These are phyloP conservation scores for Pythium diclinum DNA, from an alignment of 352 stramenopile genomes.

Conservation along the genomic window DNA sequence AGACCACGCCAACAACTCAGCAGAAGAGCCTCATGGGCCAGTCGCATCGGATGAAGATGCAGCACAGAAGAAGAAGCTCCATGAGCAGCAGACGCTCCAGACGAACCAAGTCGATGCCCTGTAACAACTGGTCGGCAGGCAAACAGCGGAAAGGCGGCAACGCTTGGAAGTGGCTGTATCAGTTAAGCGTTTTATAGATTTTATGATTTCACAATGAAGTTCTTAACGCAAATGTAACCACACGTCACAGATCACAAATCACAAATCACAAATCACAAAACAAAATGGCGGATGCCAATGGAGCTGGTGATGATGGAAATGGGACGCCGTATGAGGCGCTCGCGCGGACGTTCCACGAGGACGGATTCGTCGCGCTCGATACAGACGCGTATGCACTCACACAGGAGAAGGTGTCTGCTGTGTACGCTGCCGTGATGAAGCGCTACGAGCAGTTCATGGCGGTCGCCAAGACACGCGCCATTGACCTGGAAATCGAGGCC, in stretches of 20 bases:
- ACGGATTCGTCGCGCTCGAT: slow-evolving; percentile 48
- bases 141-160: not conserved
- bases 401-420: not conserved
- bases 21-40: not conserved
- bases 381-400: not conserved
- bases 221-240: not conserved
- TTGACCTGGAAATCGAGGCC: slow-evolving; percentile 18
- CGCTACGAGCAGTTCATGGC: slow-evolving; percentile 41
- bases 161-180: slow-evolving; percentile 2
- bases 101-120: not conserved
- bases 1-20: not conserved
- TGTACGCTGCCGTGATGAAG: slow-evolving; percentile 24
- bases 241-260: not conserved
- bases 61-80: not conserved
- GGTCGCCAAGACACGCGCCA: slow-evolving; percentile 28
- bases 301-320: not conserved
- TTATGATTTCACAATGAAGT: not conserved
- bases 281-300: not conserved
- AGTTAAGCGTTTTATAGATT: not conserved
- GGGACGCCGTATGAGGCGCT: not conserved
- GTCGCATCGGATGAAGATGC: not conserved
- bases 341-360: slow-evolving; percentile 33
- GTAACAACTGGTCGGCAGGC: not conserved
- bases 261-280: not conserved
- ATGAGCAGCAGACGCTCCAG: not conserved